Evolutionary conservation across 2,329 filamentous ascomycete species (phyloP).

Genomic region (Coniochaeta ligniaria): DNA sequence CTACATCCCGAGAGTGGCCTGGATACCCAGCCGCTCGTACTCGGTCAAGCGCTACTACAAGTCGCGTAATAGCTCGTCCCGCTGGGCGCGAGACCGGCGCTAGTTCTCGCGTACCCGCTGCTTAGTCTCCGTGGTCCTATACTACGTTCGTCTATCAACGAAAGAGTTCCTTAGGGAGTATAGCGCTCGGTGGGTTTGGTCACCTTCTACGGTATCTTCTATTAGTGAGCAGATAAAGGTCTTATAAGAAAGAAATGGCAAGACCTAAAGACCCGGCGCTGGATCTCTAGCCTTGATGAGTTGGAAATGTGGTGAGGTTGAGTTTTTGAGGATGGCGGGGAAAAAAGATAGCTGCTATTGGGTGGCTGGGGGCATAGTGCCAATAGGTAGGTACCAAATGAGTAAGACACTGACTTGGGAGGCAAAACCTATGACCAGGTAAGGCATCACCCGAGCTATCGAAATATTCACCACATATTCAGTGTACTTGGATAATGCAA

Average conservation of each 20-base stretch:
- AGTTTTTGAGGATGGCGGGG: too few species aligned
- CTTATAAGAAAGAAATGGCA: neutral
- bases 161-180: neutral
- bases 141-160: constrained; percentile 3
- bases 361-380: too few species aligned
- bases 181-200: neutral
- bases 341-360: too few species aligned
- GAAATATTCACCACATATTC: too few species aligned
- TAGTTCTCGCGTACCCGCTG: constrained; percentile 37
- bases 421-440: too few species aligned
- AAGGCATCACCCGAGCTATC: too few species aligned
- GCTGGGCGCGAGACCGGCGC: constrained; percentile 44
- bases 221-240: neutral
- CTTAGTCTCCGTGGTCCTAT: neutral
- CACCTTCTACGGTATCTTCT: constrained; percentile 1
- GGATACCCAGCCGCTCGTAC: constrained; percentile 37
- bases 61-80: constrained; percentile 40
- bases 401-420: too few species aligned
- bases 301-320: too few species aligned
- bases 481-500: too few species aligned
- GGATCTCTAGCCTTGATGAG: too few species aligned
- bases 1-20: constrained; percentile 47
- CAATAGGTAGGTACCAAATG: too few species aligned
- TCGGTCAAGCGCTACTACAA: constrained; percentile 38
- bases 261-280: neutral